These are phyloP conservation scores for Entomortierella beljakovae DNA, from an alignment of 192 early-diverging fungal species.

Conservation along the genomic window DNA sequence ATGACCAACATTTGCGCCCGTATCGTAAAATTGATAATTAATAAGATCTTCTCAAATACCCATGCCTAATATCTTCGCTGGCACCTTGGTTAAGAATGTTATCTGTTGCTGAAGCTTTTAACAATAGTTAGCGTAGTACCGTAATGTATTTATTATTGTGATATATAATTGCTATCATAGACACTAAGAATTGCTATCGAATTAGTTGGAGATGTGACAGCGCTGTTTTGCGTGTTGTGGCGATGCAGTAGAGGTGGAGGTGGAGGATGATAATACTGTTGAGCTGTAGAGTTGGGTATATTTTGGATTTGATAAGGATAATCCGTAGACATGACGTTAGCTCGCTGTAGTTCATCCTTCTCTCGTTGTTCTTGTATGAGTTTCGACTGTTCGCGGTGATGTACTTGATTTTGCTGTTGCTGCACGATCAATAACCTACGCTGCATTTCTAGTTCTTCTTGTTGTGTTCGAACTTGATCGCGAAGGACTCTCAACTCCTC, in stretches of 20 bases:
- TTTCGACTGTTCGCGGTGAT: constrained; percentile 22
- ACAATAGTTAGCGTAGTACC: no score
- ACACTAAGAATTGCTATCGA: no score
- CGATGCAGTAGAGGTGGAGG: not conserved
- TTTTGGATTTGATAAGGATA: constrained; percentile 6
- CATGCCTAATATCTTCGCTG: no score
- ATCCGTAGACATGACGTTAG: not conserved
- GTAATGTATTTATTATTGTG: no score
- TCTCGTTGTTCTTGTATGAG: constrained; percentile 2
- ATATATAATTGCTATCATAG: no score
- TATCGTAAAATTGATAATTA: no score
- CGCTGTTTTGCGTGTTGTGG: no score
- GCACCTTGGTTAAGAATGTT: no score
- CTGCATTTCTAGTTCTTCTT: constrained; percentile 32
- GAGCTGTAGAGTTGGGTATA: not conserved
- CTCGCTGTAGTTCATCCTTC: not conserved
- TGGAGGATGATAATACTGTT: not conserved
- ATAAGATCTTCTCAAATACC: no score
- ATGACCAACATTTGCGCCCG: no score
- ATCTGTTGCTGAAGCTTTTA: no score
- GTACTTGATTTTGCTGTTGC: constrained; percentile 17
- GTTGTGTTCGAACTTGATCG: constrained; percentile 12
- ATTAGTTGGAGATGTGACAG: no score
- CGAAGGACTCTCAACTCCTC: constrained; percentile 23
- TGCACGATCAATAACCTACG: constrained; percentile 23